Evolutionary conservation across 176 grass and related monocot genomes (phyloP).

Genomic region (Aegilops longissima): DNA sequence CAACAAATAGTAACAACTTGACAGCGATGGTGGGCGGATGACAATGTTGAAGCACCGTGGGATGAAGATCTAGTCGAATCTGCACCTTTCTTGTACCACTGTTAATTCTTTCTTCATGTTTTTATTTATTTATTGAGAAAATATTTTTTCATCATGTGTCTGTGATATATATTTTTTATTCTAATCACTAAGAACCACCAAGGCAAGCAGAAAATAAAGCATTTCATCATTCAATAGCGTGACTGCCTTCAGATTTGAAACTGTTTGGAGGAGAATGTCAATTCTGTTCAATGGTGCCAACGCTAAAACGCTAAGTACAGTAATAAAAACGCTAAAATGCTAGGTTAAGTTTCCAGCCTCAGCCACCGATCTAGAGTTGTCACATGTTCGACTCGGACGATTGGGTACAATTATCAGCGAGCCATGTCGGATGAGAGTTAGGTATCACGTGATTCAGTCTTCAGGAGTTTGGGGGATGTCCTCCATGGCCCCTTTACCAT

Average conservation of each 20-base stretch:
- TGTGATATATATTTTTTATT: too few relatives aligned
- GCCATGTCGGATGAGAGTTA: conserved; percentile 15
- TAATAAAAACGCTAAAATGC: neutral
- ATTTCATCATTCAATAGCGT: neutral
- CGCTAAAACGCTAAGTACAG: neutral
- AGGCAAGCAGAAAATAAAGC: neutral
- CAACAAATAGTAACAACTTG: too few relatives aligned
- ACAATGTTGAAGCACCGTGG: neutral
- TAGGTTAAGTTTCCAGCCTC: neutral
- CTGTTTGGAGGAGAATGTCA: neutral
- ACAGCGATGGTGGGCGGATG: neutral
- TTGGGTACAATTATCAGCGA: conserved; percentile 24
- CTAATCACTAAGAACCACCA: neutral
- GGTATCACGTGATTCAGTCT: neutral
- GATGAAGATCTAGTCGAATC: neutral
- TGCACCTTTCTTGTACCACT: too few relatives aligned
- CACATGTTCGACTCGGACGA: conserved; percentile 11
- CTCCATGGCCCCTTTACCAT: conserved; percentile 84
- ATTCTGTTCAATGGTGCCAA: neutral
- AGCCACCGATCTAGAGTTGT: conserved; percentile 1
- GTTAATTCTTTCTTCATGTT: too few relatives aligned
- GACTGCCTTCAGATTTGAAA: neutral
- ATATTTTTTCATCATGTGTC: too few relatives aligned
- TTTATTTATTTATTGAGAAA: too few relatives aligned
- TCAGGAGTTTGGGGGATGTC: conserved; percentile 49